Evolutionary conservation across 2,329 filamentous ascomycete species (phyloP), one percentile per base, ranked within the genome.

Genomic region (Cladosporium sp.): DNA sequence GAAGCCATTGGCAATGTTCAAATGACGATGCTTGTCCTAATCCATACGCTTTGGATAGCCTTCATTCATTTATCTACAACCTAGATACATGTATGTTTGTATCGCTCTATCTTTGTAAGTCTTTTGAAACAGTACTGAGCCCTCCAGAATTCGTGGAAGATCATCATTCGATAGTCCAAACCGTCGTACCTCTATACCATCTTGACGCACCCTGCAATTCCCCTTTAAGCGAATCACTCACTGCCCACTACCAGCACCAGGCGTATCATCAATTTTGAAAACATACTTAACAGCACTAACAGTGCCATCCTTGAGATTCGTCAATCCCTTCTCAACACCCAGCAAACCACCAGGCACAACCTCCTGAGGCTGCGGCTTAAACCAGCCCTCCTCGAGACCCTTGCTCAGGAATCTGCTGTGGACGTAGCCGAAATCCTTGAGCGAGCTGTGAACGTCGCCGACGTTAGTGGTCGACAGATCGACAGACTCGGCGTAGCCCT

Each of bases 401-500:
- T 51, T 55, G n/a, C 39, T 57, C 32, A 67, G 47, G 34, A 54
- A 59, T 40, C 57, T 54, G 39, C 54, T 60, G 42, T 52, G 61
- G 30, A 58, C 57, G 15, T 50, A 59, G 6, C 60, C 64, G 50
- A 65, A 61, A 36, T 65, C 61, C 52, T 61, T 62, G 22, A 54
- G 45, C 13, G 54, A 44, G 11, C 55, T 57, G 51, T 66, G 61
- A 13, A 61, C 64, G 30, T 55, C 66, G 52, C 55, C 65, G 30
- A 57, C 67, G 13, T 56, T 69, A 0, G 74, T 78, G 3, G 63
- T 57, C 2, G 52, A 60, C 49, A 69, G 56, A 29, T 64, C 44
- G n/a, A 78, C 67, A 0, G 58, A 67, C 9, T 68, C 62, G 0
- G 71, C 70, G 11, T 72, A 64, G 3, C 69, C 71, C 7, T 69